phyloP scores from a whole-genome alignment of 2,329 filamentous ascomycete species.

The Arthrinium puccinioides region DNA sequence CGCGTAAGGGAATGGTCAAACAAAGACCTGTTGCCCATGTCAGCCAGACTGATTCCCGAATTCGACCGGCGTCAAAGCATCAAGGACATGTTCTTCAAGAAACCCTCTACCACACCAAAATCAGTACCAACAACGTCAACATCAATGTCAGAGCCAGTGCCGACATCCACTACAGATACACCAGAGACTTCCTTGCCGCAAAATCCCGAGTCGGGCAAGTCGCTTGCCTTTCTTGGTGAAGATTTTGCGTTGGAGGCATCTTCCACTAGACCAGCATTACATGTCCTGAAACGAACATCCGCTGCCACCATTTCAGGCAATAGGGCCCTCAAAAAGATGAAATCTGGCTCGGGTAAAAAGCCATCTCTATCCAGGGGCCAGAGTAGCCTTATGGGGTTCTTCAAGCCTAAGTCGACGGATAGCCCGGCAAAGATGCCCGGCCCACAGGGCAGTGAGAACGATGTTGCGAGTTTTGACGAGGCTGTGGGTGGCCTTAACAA shows the following conservation, averaged over 20 bases:
- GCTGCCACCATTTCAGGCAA: constrained; percentile 12
- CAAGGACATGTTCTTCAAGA: constrained; percentile 82
- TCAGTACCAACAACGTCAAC: no score
- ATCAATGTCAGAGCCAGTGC: no score
- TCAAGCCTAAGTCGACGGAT: constrained; percentile 51
- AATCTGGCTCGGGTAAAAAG: constrained; percentile 23
- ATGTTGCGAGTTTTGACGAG: no score
- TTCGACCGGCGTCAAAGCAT: constrained; percentile 82
- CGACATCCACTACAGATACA: constrained; percentile 8
- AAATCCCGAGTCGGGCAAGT: constrained; percentile 4
- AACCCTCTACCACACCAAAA: constrained; percentile 26
- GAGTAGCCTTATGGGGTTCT: constrained; percentile 69
- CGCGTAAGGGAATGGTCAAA: constrained; percentile 59
- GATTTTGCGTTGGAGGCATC: no score
- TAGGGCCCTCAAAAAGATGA: constrained; percentile 30
- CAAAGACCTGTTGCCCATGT: constrained; percentile 64
- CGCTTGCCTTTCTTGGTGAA: no score
- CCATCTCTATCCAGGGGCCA: constrained; percentile 30
- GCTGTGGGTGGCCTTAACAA: no score
- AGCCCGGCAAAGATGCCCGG: not conserved
- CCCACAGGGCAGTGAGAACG: not conserved
- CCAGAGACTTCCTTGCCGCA: not conserved
- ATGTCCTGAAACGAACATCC: constrained; percentile 19
- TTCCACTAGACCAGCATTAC: constrained; percentile 8
- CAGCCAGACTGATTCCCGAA: constrained; percentile 77